Conservation (phyloP, 495 filamentous ascomycete genomes). For the Penicillium verhagenii region DNA sequence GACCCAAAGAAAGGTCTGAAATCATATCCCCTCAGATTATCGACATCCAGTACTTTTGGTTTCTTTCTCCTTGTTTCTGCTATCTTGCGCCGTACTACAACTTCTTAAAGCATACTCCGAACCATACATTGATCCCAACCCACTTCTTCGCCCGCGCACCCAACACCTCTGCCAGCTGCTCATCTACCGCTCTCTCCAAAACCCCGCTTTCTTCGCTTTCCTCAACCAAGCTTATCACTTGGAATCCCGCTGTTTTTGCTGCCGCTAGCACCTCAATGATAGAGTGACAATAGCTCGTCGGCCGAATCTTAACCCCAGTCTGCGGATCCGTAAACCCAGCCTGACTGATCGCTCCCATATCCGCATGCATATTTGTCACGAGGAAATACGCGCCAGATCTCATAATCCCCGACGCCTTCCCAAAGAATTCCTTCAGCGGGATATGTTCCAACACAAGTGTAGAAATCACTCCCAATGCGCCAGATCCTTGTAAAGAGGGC, state of each 20-base stretch:
- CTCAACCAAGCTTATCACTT: constrained; percentile 32
- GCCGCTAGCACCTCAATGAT: constrained; percentile 54
- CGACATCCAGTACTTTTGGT: not conserved
- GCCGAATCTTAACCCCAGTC: constrained; percentile 60
- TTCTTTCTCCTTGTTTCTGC: not conserved
- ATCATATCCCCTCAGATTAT: constrained; percentile 13
- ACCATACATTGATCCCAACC: constrained; percentile 67
- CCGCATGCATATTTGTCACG: constrained; percentile 72
- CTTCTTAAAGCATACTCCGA: constrained; percentile 59
- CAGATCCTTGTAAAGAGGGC: constrained; percentile 13
- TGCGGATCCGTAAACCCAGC: constrained; percentile 64
- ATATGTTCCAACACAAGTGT: constrained; percentile 73
- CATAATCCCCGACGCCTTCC: constrained; percentile 46
- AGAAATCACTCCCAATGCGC: constrained; percentile 52
- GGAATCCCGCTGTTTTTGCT: constrained; percentile 53
- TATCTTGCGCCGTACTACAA: constrained; percentile 2
- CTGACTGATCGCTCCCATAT: constrained; percentile 63
- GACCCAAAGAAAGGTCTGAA: constrained; percentile 9
- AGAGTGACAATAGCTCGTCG: constrained; percentile 59
- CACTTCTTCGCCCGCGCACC: constrained; percentile 65
- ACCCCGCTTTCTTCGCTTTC: constrained; percentile 19
- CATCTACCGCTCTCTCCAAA: constrained; percentile 51
- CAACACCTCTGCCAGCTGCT: constrained; percentile 46
- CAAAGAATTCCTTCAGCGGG: constrained; percentile 57
- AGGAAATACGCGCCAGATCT: constrained; percentile 53